Percentiles rank a stretch among this genome's conserved stretches.
phyloP scores from a whole-genome alignment of 352 stramenopile genomes.

The Phytophthora pini region DNA sequence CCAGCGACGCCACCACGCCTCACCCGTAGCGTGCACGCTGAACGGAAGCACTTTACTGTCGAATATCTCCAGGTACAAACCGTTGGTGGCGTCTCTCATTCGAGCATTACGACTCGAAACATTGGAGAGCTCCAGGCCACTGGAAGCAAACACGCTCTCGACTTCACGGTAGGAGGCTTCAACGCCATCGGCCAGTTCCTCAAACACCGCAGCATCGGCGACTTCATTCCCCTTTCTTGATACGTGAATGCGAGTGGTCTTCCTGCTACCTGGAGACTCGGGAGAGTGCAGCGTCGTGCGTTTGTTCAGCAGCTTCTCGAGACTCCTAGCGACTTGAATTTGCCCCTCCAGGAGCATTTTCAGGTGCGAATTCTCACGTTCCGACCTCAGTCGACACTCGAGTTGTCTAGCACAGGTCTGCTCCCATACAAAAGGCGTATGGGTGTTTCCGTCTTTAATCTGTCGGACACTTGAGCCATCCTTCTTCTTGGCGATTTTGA shows the following conservation, averaged over 20 bases:
- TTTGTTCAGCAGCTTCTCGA: constrained; percentile 39
- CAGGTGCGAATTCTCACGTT: constrained; percentile 37
- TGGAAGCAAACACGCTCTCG: constrained; percentile 36
- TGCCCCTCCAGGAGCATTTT: constrained; percentile 30
- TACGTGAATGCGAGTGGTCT: constrained; percentile 27
- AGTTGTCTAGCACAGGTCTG: constrained; percentile 27
- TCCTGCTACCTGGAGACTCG: constrained; percentile 26
- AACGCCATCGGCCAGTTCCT: constrained; percentile 34
- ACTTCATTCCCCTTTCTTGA: constrained; percentile 23
- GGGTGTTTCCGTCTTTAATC: not conserved
- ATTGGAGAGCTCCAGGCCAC: constrained; percentile 19
- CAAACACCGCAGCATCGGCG: constrained; percentile 30
- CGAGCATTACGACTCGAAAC: constrained; percentile 30
- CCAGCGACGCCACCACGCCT: constrained; percentile 50
- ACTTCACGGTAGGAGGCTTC: constrained; percentile 39
- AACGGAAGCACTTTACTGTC: constrained; percentile 51
- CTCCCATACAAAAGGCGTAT: constrained; percentile 29
- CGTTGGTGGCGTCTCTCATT: constrained; percentile 29
- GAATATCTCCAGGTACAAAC: constrained; percentile 50
- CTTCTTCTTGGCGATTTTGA: constrained; percentile 22
- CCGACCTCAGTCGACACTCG: constrained; percentile 15
- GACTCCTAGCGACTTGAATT: constrained; percentile 26
- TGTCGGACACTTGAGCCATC: constrained; percentile 1
- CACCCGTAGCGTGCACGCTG: constrained; percentile 35
- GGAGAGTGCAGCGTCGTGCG: constrained; percentile 11